A percentile compares a stretch with the other conserved stretches of the same genome.
Evolutionary conservation across 352 stramenopile genomes (phyloP).

Genomic region (Phytophthora ohioensis): DNA sequence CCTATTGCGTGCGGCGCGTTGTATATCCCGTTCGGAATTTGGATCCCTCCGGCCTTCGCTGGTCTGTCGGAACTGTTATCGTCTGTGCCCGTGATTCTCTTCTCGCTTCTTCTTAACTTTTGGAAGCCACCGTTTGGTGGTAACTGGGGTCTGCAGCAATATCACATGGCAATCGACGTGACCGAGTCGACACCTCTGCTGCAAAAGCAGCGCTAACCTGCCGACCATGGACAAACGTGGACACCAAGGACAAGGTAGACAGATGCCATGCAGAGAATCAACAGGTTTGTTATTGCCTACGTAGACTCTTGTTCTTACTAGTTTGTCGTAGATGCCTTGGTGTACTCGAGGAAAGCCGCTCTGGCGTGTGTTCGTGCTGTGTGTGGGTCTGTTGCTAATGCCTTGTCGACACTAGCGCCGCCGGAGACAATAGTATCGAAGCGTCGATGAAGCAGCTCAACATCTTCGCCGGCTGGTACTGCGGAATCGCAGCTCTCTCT

Average conservation of each 20-base stretch:
- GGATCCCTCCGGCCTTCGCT: constrained; percentile 72
- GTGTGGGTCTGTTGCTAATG: constrained; percentile 15
- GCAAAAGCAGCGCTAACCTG: constrained; percentile 21
- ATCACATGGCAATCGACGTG: constrained; percentile 51
- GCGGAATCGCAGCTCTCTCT: background rate
- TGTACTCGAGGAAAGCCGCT: constrained; percentile 48
- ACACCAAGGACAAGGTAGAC: constrained; percentile 23
- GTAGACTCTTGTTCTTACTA: constrained; percentile 12
- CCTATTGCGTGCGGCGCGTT: constrained; percentile 74
- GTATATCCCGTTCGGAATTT: constrained; percentile 65
- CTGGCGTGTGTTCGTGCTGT: constrained; percentile 24
- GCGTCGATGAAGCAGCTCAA: constrained; percentile 40
- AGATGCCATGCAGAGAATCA: constrained; percentile 18
- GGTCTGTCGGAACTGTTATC: constrained; percentile 78
- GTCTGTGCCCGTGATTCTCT: constrained; percentile 82
- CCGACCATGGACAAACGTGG: background rate
- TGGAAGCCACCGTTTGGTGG: constrained; percentile 62
- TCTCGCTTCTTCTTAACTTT: constrained; percentile 74
- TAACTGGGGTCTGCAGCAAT: constrained; percentile 23
- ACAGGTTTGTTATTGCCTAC: constrained; percentile 30
- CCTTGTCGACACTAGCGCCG: constrained; percentile 13
- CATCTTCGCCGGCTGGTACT: constrained; percentile 12
- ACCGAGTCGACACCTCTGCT: constrained; percentile 53
- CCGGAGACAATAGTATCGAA: constrained; percentile 54
- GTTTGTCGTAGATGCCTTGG: constrained; percentile 15